Percentiles rank a stretch among this genome's conserved stretches.
Evolutionary conservation across 257 asterid species (phyloP).

Genomic region (Avicennia marina): DNA sequence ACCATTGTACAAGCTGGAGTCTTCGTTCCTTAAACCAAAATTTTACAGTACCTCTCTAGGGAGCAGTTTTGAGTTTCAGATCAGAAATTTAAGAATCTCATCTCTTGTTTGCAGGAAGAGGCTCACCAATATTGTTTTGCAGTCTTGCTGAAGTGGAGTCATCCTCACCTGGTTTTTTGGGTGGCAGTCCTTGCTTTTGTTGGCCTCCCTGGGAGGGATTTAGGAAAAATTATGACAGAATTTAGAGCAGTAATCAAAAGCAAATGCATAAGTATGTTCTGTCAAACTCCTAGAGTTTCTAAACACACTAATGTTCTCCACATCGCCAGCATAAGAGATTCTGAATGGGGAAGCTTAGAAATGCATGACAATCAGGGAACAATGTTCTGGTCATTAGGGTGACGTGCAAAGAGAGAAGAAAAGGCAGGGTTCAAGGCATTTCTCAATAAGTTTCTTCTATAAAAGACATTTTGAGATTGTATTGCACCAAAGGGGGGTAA

Average conservation of each 20-base stretch:
- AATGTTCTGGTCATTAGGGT: too few relatives aligned
- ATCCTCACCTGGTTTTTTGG: slow-evolving; percentile 40
- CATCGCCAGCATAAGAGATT: background rate
- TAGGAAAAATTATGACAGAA: background rate
- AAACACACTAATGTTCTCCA: background rate
- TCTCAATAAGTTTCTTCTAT: too few relatives aligned
- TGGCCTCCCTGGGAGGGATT: slow-evolving; percentile 42
- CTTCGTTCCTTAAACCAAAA: slow-evolving; percentile 3
- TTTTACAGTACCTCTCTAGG: background rate
- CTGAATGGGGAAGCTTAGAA: background rate
- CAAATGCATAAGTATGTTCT: background rate
- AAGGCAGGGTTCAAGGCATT: too few relatives aligned
- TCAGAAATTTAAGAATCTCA: slow-evolving; percentile 5
- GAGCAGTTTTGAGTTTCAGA: too few relatives aligned
- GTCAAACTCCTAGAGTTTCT: background rate
- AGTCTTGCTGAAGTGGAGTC: slow-evolving; percentile 29
- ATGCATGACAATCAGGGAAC: background rate
- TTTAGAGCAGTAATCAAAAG: background rate
- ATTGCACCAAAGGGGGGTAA: too few relatives aligned
- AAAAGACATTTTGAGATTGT: too few relatives aligned
- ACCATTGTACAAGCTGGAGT: background rate
- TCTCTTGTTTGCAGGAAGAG: slow-evolving; percentile 34
- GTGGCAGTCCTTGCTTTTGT: slow-evolving; percentile 37
- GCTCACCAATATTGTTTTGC: slow-evolving; percentile 31
- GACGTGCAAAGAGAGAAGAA: too few relatives aligned